Evolutionary conservation across 2,329 filamentous ascomycete species (phyloP).

Genomic region (Coleophoma crateriformis): DNA sequence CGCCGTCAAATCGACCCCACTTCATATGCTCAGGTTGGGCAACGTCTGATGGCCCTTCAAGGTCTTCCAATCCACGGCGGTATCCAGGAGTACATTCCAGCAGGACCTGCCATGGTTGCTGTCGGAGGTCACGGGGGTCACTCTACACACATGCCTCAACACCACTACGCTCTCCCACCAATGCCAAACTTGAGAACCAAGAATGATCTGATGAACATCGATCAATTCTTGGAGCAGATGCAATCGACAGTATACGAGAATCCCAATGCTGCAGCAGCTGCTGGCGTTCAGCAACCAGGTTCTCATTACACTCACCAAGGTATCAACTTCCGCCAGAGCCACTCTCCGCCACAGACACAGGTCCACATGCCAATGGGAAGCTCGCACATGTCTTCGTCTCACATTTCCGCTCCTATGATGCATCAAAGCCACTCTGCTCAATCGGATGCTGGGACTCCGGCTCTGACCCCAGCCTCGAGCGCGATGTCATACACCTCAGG

Average conservation of each 20-base stretch:
- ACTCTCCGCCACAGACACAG: conserved; percentile 39
- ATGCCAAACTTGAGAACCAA: conserved; percentile 88
- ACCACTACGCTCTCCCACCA: conserved; percentile 80
- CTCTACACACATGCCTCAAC: conserved; percentile 45
- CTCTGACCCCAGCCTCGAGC: conserved; percentile 71
- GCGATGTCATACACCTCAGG: conserved; percentile 72
- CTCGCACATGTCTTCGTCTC: conserved; percentile 28
- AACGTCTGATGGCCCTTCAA: conserved; percentile 79
- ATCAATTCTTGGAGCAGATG: conserved; percentile 92
- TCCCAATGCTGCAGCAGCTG: conserved; percentile 72
- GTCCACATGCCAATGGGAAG: conserved; percentile 16
- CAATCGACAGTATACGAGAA: conserved; percentile 95
- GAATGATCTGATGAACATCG: conserved; percentile 88
- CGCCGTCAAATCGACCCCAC: conserved; percentile 82
- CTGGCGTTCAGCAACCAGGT: conserved; percentile 71
- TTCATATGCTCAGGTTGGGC: conserved; percentile 88
- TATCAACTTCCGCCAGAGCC: conserved; percentile 52
- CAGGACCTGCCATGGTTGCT: conserved; percentile 45
- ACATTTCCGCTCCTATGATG: conserved; percentile 52
- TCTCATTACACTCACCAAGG: conserved; percentile 55
- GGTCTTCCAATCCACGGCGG: conserved; percentile 56
- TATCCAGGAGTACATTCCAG: conserved; percentile 50
- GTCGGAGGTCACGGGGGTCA: conserved; percentile 39
- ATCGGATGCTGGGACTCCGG: conserved; percentile 58
- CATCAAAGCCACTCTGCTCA: conserved; percentile 51